Base-by-base conservation (phyloP, 2,329 filamentous ascomycete genomes). In the Leptographium flavum region DNA sequence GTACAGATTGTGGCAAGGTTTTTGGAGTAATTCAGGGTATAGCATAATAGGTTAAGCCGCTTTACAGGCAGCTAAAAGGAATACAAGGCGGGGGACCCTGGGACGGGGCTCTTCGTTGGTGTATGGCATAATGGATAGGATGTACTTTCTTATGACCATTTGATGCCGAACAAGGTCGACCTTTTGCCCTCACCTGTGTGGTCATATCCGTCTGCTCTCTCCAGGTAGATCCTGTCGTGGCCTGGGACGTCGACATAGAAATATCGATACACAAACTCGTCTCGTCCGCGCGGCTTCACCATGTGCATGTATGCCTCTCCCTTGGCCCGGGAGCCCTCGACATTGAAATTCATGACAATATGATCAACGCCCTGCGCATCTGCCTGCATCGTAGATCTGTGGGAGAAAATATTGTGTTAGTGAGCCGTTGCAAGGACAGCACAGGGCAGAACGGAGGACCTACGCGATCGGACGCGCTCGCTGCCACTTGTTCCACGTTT, bases 261-360 rank as follows among this genome's bases (percentile, higher is more conserved):
- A 57, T 87, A 79, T 57, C 80, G 77, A 63, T 94, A 95, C 54
- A 84, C 74, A 58, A 79, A 87, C 35, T 86, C 79, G 42, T 69
- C 63, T 32, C 79, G 71, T 28, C 77, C 77, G 2, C 73, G 68
- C 31, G 68, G 68, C 60, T 79, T 86, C 39, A 81, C 72, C 73
- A 94, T 77, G 59, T 95, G 87, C 45, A 94, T 66, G 52, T 79
- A 71, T 7, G 87, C 87, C 1, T 80, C 69, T 14, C 88, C 90
- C 23, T 73, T 73, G 45, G 81, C 83, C 30, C 74, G 66, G 3
- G 84, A 81, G 0, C 90, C 90, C 58, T 88, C 79, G 33, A 94
- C 82, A 58, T 92, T 79, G 60, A 95, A 95, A 54, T 87, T 79
- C 74, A 95, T 87, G 51, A 77, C 66, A 50, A 95, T 60, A 60